These are phyloP conservation scores for Amanita thiersii DNA, from an alignment of 768 basidiomycete genomes.

Conservation along the genomic window DNA sequence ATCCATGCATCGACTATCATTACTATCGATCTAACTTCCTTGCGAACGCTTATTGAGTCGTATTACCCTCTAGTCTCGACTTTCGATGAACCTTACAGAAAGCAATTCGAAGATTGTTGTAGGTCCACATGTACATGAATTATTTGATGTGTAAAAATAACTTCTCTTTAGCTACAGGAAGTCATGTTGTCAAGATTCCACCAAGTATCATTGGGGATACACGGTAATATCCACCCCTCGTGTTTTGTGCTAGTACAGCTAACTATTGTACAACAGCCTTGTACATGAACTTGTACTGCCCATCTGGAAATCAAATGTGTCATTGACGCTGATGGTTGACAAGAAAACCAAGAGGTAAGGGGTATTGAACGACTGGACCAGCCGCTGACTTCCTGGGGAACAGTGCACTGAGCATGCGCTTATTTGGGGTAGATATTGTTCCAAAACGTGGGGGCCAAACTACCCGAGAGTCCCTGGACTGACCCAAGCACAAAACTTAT, in stretches of 20 bases:
- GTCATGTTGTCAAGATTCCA: slow-evolving; percentile 64
- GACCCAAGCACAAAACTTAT: no score
- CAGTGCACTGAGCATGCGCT: slow-evolving; percentile 80
- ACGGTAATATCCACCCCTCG: background rate
- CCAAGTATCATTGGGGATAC: background rate
- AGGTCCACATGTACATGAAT: slow-evolving; percentile 16
- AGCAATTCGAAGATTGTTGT: slow-evolving; percentile 47
- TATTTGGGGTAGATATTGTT: slow-evolving; percentile 79
- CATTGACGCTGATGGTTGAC: slow-evolving; percentile 88
- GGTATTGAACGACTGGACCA: background rate
- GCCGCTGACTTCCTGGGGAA: slow-evolving; percentile 4
- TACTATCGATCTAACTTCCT: slow-evolving; percentile 40
- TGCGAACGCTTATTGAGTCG: slow-evolving; percentile 64
- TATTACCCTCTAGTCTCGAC: slow-evolving; percentile 72
- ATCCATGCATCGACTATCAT: slow-evolving; percentile 59
- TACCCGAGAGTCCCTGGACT: no score
- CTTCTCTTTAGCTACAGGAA: slow-evolving; percentile 46
- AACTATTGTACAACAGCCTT: slow-evolving; percentile 33
- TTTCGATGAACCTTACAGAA: slow-evolving; percentile 54
- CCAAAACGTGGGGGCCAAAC: slow-evolving; percentile 27
- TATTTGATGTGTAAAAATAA: background rate
- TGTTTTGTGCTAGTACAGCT: background rate
- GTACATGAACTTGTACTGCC: slow-evolving; percentile 84
- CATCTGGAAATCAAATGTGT: slow-evolving; percentile 89
- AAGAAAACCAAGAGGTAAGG: slow-evolving; percentile 89